Conservation (phyloP, 2,329 filamentous ascomycete species). For the Pseudopyrenochaeta lycopersici region DNA sequence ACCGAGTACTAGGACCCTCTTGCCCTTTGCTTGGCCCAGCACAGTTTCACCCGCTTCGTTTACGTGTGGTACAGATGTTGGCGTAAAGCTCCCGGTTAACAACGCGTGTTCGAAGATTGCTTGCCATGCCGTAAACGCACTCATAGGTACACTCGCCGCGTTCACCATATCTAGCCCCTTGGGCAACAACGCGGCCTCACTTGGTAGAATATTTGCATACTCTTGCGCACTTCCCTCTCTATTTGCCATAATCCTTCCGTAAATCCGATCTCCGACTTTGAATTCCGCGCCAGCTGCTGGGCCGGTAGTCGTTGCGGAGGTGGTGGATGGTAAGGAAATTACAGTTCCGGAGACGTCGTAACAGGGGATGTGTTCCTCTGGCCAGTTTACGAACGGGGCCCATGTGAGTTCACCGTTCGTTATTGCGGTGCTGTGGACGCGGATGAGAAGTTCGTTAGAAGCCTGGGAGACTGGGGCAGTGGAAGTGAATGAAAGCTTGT, state of each 20-base stretch:
- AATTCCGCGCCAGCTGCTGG: slow-evolving; percentile 36
- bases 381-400: slow-evolving; percentile 33
- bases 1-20: slow-evolving; percentile 54
- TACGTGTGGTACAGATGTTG: slow-evolving; percentile 10
- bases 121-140: slow-evolving; percentile 56
- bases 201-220: slow-evolving; percentile 46
- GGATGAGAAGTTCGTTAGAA: slow-evolving; percentile 51
- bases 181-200: slow-evolving; percentile 51
- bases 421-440: slow-evolving; percentile 51
- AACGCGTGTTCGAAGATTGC: slow-evolving; percentile 49
- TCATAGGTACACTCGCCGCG: slow-evolving; percentile 52
- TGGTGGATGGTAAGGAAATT: slow-evolving; percentile 45
- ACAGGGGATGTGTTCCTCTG: slow-evolving; percentile 49
- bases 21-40: slow-evolving; percentile 27
- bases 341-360: slow-evolving; percentile 57
- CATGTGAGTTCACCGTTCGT: slow-evolving; percentile 57
- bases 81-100: slow-evolving; percentile 14
- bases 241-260: slow-evolving; percentile 32
- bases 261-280: slow-evolving; percentile 40
- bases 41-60: slow-evolving; percentile 11
- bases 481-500: slow-evolving; percentile 17
- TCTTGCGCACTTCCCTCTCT: slow-evolving; percentile 51
- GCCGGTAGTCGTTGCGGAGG: neutral
- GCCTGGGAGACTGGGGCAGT: slow-evolving; percentile 14
- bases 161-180: slow-evolving; percentile 44